Percentiles rank a stretch among this genome's conserved stretches.
phyloP scores from a whole-genome alignment of 495 filamentous ascomycete genomes.

The Penicillium malachiteum region DNA sequence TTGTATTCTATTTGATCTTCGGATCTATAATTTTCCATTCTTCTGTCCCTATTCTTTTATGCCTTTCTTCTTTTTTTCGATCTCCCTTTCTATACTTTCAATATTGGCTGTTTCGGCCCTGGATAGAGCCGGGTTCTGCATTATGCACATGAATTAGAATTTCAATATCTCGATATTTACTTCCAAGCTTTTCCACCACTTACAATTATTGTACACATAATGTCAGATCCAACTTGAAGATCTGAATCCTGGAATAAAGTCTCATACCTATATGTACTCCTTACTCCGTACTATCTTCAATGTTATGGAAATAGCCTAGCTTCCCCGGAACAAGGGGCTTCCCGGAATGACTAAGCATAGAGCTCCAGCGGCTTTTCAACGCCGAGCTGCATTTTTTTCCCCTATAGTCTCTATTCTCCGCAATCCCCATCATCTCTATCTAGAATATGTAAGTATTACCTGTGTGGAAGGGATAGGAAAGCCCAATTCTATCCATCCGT shows the following conservation, averaged over 20 bases:
- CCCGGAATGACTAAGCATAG: conserved; percentile 18
- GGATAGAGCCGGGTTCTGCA: conserved; percentile 6
- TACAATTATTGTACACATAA: no score
- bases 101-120: background rate
- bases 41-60: background rate
- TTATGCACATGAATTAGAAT: conserved; percentile 14
- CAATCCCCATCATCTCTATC: conserved; percentile 15
- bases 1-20: conserved; percentile 3
- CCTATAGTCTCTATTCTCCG: conserved; percentile 18
- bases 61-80: background rate
- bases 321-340: conserved; percentile 10
- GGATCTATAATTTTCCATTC: conserved; percentile 5
- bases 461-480: background rate
- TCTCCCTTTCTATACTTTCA: background rate
- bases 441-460: conserved; percentile 20
- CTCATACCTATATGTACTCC: no score
- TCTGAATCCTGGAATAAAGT: no score
- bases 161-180: background rate
- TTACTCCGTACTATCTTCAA: no score
- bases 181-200: background rate
- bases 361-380: conserved; percentile 24
- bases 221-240: no score
- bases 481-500: background rate
- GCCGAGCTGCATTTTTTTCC: conserved; percentile 27
- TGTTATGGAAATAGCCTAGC: background rate